Evolutionary conservation across 345 rosid genomes (phyloP), one percentile per base, ranked within the genome.

Genomic region (Streptanthus diversifolius): DNA sequence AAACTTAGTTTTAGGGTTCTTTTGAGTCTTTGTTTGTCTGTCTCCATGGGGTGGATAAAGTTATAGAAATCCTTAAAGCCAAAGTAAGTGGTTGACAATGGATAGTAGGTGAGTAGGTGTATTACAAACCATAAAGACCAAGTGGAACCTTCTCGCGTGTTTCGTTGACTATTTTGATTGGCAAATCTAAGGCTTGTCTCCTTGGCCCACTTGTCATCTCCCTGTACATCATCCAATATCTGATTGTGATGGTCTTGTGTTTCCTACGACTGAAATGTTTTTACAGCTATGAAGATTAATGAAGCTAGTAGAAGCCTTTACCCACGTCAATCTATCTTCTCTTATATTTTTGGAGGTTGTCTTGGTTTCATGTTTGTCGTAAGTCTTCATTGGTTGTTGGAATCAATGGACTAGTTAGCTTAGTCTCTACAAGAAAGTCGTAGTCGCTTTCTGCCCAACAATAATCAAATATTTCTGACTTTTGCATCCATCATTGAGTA

Each of bases 41-140:
- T 51, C 63, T 60, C 24, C 57, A 51, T 60, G 0, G 5, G 3
- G 14, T 66, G 29, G 61, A 29, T 58, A 58, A 49, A 74, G 67
- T 30, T 48, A 30, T 29, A 21, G 49, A 11, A 45, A 17, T 36
- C 30, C 41, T 35, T 17, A 44, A 65, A 65, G 36, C 37, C 19
- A 30, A 60, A 60, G 63, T 51, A 73, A 59, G 54, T 75, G 47
- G 63, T 67, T 75, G 72, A 59, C 68, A 58, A 3, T 67, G 13
- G 17, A 22, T 21, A 32, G 73, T 75, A 67, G 78, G 55, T 66
- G 62, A 32, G 73, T 75, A 67, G 78, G 55, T 66, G 62, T 13
- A 56, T 27, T 65, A 72, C 18, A 60, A 57, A 59, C 66, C 77
- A 65, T 45, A 19, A 15, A 24, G 18, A 65, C 41, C 70, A 52